A percentile compares a stretch with the other conserved stretches of the same genome.
Evolutionary conservation across 257 asterid genomes (phyloP).

Genomic region (Penstemon newberryi): DNA sequence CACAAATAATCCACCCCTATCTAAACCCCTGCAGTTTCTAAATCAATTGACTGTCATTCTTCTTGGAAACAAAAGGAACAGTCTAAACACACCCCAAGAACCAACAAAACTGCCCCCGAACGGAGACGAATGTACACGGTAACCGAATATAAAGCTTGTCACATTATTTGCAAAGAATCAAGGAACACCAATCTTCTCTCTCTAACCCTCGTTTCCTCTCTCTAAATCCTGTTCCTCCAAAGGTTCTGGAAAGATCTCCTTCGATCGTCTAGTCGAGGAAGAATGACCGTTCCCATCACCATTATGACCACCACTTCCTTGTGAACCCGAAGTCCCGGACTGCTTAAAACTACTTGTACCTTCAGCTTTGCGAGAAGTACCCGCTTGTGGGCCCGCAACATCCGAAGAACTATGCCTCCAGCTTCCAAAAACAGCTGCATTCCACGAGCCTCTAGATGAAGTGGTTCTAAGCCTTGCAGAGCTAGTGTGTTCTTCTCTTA

Average conservation of each 20-base stretch:
- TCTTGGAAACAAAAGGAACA: too few species aligned
- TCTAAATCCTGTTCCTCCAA: constrained; percentile 47
- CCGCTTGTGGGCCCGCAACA: constrained; percentile 42
- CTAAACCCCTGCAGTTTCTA: neutral
- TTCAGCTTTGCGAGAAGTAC: constrained; percentile 42
- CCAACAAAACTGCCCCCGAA: constrained; percentile 20
- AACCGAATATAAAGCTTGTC: constrained; percentile 4
- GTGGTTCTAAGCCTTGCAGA: constrained; percentile 75
- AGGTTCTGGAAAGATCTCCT: constrained; percentile 85
- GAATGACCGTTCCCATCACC: constrained; percentile 59
- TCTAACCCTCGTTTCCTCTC: constrained; percentile 43
- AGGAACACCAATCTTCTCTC: constrained; percentile 34
- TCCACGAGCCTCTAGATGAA: constrained; percentile 95
- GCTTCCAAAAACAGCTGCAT: constrained; percentile 79
- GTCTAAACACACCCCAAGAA: constrained; percentile 3
- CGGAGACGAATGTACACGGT: constrained; percentile 29
- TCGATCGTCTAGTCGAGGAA: constrained; percentile 58
- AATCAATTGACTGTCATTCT: too few species aligned
- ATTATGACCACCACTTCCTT: constrained; percentile 51
- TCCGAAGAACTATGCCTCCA: constrained; percentile 89
- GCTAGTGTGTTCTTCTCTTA: constrained; percentile 77
- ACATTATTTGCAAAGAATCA: constrained; percentile 48
- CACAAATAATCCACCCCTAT: constrained; percentile 24
- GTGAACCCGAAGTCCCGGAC: constrained; percentile 62
- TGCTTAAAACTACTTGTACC: constrained; percentile 61